Conservation (phyloP, 345 rosid species). For the Aquilaria sinensis region DNA sequence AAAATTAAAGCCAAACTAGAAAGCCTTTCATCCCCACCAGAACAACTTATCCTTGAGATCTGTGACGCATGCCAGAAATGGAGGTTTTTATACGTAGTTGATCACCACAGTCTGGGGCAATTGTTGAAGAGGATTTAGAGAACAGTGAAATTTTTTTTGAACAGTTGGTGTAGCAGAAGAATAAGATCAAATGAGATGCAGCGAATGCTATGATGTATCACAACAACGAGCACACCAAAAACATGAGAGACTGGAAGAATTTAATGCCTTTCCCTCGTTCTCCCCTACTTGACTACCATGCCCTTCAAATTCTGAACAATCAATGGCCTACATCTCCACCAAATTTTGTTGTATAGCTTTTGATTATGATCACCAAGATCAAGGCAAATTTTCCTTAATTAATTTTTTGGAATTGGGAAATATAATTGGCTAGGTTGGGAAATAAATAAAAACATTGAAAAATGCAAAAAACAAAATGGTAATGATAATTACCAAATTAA, state of each 20-base stretch:
- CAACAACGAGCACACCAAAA: slow-evolving; percentile 60
- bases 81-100: slow-evolving; percentile 56
- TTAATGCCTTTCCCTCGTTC: slow-evolving; percentile 46
- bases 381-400: background rate
- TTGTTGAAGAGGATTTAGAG: slow-evolving; percentile 18
- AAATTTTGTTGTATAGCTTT: slow-evolving; percentile 31
- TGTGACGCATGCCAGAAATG: slow-evolving; percentile 45
- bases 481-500: too few relatives aligned
- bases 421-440: too few relatives aligned
- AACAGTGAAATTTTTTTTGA: slow-evolving; percentile 35
- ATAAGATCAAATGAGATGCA: slow-evolving; percentile 48
- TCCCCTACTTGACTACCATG: slow-evolving; percentile 27
- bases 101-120: slow-evolving; percentile 37
- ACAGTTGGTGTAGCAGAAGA: slow-evolving; percentile 45
- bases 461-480: too few relatives aligned
- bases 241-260: slow-evolving; percentile 61
- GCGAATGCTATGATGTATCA: slow-evolving; percentile 42
- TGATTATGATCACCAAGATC: background rate
- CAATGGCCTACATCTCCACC: slow-evolving; percentile 53
- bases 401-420: background rate
- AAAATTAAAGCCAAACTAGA: slow-evolving; percentile 30
- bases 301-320: slow-evolving; percentile 29
- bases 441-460: too few relatives aligned
- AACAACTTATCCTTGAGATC: slow-evolving; percentile 29
- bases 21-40: slow-evolving; percentile 27